Conservation (phyloP, 208 protist genomes). For the Leishmania lainsoni region DNA sequence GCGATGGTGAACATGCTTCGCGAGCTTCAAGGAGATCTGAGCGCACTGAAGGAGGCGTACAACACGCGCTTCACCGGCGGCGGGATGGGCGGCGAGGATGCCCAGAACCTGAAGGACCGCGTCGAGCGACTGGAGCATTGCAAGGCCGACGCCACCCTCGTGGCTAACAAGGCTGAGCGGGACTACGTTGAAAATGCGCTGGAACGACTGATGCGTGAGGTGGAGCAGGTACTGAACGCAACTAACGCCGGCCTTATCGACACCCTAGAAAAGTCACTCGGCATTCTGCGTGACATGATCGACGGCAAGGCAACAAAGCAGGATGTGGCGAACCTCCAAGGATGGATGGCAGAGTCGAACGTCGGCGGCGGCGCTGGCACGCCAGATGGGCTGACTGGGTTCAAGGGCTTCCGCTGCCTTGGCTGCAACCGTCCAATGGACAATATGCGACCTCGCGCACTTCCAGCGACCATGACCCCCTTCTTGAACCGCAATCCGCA, state of each 20-base stretch:
- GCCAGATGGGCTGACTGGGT: conserved; percentile 81
- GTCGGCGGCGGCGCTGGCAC: conserved; percentile 31
- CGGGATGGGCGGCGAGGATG: conserved; percentile 43
- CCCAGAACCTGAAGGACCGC: conserved; percentile 55
- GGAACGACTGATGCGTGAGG: conserved; percentile 91
- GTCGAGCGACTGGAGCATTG: conserved; percentile 80
- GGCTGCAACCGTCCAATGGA: conserved; percentile 88
- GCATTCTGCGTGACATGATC: conserved; percentile 91
- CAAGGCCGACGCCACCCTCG: conserved; percentile 87
- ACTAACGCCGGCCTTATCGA: conserved; percentile 92
- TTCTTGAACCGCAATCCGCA: conserved; percentile 84
- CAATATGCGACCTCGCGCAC: conserved; percentile 68
- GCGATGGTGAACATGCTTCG: conserved; percentile 50
- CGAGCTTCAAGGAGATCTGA: conserved; percentile 71
- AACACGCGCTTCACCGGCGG: conserved; percentile 12
- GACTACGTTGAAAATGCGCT: conserved; percentile 93
- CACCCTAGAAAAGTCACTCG: conserved; percentile 89
- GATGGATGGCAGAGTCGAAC: conserved; percentile 51
- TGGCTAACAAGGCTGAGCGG: conserved; percentile 91
- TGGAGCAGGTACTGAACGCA: conserved; percentile 92
- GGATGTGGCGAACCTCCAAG: conserved; percentile 78
- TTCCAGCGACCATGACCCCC: conserved; percentile 54
- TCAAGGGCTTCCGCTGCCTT: conserved; percentile 89
- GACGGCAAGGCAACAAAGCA: conserved; percentile 88
- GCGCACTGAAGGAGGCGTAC: conserved; percentile 39